Percentiles rank a stretch among this genome's conserved stretches.
These are phyloP conservation scores for Trichopus zeylanicus DNA, from an alignment of 116 monocot species.

Conservation along the genomic window DNA sequence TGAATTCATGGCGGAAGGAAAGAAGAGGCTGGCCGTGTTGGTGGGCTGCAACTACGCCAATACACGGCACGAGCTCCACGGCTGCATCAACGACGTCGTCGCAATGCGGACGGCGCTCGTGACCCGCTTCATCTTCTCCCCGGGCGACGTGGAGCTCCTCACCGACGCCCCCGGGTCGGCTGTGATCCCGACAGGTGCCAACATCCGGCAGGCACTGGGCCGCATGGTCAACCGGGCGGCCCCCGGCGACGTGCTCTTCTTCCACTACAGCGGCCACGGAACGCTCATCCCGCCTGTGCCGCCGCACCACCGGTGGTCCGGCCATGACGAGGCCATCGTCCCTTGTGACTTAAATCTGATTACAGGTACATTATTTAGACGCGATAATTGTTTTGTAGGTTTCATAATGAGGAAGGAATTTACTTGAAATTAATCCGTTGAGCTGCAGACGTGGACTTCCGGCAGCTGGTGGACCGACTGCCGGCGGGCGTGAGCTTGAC, in stretches of 20 bases:
- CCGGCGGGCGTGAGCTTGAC: constrained; percentile 50
- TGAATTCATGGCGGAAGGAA: constrained; percentile 33
- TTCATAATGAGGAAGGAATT: neutral
- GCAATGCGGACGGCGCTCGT: constrained; percentile 46
- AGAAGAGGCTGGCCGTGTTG: constrained; percentile 51
- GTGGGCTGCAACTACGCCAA: constrained; percentile 81
- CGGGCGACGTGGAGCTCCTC: constrained; percentile 32
- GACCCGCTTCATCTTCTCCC: constrained; percentile 45
- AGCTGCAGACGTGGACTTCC: constrained; percentile 68
- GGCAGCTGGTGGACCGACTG: constrained; percentile 52
- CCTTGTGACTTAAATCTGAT: constrained; percentile 82
- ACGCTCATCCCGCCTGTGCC: constrained; percentile 39
- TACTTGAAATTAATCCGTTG: neutral
- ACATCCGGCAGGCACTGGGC: constrained; percentile 32
- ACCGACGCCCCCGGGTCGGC: constrained; percentile 40
- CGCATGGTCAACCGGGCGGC: constrained; percentile 40
- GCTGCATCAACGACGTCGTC: constrained; percentile 77
- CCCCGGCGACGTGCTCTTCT: constrained; percentile 60
- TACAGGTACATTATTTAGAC: constrained; percentile 25
- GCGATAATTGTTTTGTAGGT: neutral
- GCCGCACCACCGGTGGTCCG: constrained; percentile 4
- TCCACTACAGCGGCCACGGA: constrained; percentile 88
- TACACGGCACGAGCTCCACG: constrained; percentile 54
- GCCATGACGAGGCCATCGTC: constrained; percentile 62
- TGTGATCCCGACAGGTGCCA: constrained; percentile 48